Percentiles rank a stretch among this genome's conserved stretches.
These are phyloP conservation scores for Wickerhamomyces sp. DNA, from an alignment of 1,139 yeast genomes.

Conservation along the genomic window DNA sequence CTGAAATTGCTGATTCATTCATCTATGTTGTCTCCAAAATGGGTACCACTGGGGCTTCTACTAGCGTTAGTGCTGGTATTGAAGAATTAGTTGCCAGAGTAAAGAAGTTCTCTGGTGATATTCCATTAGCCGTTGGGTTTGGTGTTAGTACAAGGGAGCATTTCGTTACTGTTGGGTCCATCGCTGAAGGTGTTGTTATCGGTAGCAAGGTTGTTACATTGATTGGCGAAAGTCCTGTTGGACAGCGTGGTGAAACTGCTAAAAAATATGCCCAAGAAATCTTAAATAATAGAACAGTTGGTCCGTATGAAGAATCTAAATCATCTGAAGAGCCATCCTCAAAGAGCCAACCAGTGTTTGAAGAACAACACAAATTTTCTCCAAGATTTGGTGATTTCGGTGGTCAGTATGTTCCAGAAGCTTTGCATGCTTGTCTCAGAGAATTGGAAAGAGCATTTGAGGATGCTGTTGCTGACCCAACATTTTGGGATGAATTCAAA, in stretches of 20 bases:
- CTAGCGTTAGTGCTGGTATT: constrained; percentile 58
- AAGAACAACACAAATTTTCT: constrained; percentile 55
- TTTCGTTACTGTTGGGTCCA: constrained; percentile 68
- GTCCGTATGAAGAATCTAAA: constrained; percentile 26
- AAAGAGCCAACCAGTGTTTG: constrained; percentile 38
- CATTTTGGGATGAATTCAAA: constrained; percentile 89
- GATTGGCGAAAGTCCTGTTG: constrained; percentile 58
- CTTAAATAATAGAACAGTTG: constrained; percentile 51
- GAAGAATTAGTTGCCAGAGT: constrained; percentile 70
- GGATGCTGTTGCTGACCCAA: constrained; percentile 79
- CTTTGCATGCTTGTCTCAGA: constrained; percentile 82
- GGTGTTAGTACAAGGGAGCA: constrained; percentile 96
- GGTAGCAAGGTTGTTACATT: constrained; percentile 80
- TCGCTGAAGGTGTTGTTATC: constrained; percentile 92
- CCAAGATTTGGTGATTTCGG: constrained; percentile 93
- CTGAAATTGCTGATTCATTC: constrained; percentile 88
- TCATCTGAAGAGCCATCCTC: constrained; percentile 17
- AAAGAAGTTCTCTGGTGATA: constrained; percentile 64
- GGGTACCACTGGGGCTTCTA: constrained; percentile 94
- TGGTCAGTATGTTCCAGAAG: constrained; percentile 98
- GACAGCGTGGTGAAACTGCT: constrained; percentile 57
- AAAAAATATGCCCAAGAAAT: constrained; percentile 64
- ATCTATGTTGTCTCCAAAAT: constrained; percentile 93
- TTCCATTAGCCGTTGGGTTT: constrained; percentile 93
- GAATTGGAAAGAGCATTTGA: constrained; percentile 88